These are phyloP conservation scores for Moesziomyces parantarcticus DNA, from an alignment of 1,284 basidiomycete genomes.

Conservation along the genomic window DNA sequence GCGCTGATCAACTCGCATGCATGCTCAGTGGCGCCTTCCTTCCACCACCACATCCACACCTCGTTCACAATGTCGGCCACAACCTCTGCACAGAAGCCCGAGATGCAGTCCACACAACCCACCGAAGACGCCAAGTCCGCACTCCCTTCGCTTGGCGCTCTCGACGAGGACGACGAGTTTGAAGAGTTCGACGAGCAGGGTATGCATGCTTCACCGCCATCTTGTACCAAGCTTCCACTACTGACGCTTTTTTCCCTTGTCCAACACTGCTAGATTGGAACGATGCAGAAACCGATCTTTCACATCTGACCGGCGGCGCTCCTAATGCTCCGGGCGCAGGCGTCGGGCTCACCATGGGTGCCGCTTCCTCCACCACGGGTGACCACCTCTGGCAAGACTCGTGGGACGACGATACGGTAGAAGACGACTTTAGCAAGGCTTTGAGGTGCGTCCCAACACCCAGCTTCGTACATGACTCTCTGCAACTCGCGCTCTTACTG, in stretches of 20 bases:
- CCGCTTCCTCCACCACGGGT: slow-evolving; percentile 34
- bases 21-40: background rate
- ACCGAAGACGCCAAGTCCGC: slow-evolving; percentile 23
- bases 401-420: slow-evolving; percentile 99
- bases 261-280: slow-evolving; percentile 77
- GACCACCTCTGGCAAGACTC: slow-evolving; percentile 96
- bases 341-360: slow-evolving; percentile 51
- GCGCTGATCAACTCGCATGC: background rate
- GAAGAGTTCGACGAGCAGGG: slow-evolving; percentile 67
- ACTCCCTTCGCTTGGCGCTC: slow-evolving; percentile 61
- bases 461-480: background rate
- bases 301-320: slow-evolving; percentile 72
- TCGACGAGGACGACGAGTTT: slow-evolving; percentile 68
- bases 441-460: slow-evolving; percentile 76
- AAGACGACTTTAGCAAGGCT: slow-evolving; percentile 95
- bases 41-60: slow-evolving; percentile 3
- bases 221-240: slow-evolving; percentile 2
- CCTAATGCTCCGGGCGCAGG: slow-evolving; percentile 34
- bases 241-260: slow-evolving; percentile 1
- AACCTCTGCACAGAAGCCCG: slow-evolving; percentile 34
- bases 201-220: slow-evolving; percentile 39
- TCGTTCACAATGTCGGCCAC: slow-evolving; percentile 29
- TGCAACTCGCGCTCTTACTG: background rate
- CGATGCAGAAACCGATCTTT: slow-evolving; percentile 81
- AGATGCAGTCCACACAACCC: slow-evolving; percentile 26